Base-by-base conservation (phyloP, 2,329 filamentous ascomycete genomes). In the Colletotrichum aenigma region DNA sequence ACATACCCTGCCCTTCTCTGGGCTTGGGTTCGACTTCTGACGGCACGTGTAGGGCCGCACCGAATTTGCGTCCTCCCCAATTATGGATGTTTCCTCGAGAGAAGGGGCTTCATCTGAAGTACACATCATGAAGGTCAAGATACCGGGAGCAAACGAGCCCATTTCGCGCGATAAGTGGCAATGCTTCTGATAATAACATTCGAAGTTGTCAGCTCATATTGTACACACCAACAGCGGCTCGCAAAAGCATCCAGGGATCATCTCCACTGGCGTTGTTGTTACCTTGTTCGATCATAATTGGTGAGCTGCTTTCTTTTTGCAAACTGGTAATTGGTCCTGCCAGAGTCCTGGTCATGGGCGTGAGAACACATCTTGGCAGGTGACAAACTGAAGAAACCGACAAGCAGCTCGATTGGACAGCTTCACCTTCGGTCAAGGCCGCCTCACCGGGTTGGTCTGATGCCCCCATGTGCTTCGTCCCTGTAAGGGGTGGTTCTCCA, bases 361-460 rank as follows among this genome's bases (percentile, higher is more conserved):
- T 26, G 56, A 32, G 15, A 28, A 60, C 7, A 30, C 16, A 60
- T 15, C 21, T 65, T 38, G 34, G 24, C 61, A 28, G 34, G 24
- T 15, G 43, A 52, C 43, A 52, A 43, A 48, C 26, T 48, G 62
- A 66, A n/a, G 21, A 34, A 43, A 21, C 24, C 10, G 18, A 16
- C 52, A 30, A 38, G 28, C 66, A 16, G 32, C 32, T n/a, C 43
- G 24, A 32, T 67, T n/a, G 24, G 21, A 18, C 26, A 30, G 21
- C 26, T 36, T 75, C 55, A 69, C 73, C 56, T 67, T 73, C 73
- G 73, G 73, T 56, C 64, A 73, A 52, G 36, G 28, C 28, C 43
- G 13, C 28, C 58, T 75, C 70, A 73, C 73, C 73, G 58, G 18
- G 26, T 72, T 60, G 73, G 56, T 64, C 36, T 58, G 56, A 18